Conservation (phyloP, 202 grass and related monocot genomes). For the Digitaria exilis region DNA sequence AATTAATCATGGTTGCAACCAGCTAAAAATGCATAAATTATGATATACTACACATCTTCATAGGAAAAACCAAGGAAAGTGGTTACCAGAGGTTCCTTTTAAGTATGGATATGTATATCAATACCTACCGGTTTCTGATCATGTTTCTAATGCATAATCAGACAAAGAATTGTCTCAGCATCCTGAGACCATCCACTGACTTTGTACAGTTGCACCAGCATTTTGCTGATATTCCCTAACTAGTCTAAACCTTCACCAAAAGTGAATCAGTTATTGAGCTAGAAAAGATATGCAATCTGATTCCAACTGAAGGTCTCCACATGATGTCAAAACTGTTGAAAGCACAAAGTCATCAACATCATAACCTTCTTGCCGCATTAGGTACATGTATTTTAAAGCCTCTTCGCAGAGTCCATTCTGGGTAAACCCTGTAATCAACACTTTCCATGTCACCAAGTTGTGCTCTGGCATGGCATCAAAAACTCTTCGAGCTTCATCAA, state of each 20-base stretch:
- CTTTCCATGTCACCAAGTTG: conserved; percentile 91
- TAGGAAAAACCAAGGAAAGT: conserved; percentile 6
- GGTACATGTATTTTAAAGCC: conserved; percentile 81
- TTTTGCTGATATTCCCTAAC: conserved; percentile 23
- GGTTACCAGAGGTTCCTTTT: neutral
- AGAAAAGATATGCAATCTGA: conserved; percentile 37
- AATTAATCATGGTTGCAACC: too few species aligned
- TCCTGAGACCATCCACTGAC: neutral
- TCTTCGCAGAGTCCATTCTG: conserved; percentile 66
- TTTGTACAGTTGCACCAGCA: conserved; percentile 24
- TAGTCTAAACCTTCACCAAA: conserved; percentile 26
- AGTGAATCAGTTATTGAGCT: conserved; percentile 16
- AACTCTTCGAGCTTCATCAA: conserved; percentile 65
- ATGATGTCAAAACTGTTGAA: conserved; percentile 69
- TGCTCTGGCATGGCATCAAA: conserved; percentile 75
- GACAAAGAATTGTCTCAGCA: neutral
- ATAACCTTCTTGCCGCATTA: conserved; percentile 80
- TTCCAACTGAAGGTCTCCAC: conserved; percentile 63
- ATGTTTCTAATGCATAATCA: neutral
- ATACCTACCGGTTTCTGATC: neutral
- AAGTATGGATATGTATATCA: neutral
- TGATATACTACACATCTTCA: neutral
- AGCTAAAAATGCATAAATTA: too few species aligned
- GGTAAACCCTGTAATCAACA: conserved; percentile 82
- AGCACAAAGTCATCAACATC: conserved; percentile 74